Percentiles rank a stretch among this genome's conserved stretches.
These are phyloP conservation scores for Mycena albidolilacea DNA, from an alignment of 768 basidiomycete species.

Conservation along the genomic window DNA sequence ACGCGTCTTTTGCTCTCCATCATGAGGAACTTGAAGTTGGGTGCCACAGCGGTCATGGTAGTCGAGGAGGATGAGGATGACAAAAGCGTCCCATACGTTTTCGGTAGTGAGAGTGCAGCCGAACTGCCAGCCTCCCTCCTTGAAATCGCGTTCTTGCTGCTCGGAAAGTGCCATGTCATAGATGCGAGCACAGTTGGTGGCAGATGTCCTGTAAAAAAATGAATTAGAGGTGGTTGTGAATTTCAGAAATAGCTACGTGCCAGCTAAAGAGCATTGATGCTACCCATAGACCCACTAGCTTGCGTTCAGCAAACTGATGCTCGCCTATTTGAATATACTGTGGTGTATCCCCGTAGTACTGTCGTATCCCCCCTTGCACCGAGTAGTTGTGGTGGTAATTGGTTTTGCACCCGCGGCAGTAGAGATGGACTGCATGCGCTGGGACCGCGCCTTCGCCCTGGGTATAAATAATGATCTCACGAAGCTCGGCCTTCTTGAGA, in stretches of 20 bases:
- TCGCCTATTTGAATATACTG: constrained; percentile 44
- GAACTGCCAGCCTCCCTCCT: constrained; percentile 42
- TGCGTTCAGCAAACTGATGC: constrained; percentile 44
- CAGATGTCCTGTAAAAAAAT: constrained; percentile 27
- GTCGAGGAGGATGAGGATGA: too few species aligned
- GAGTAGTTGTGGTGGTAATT: neutral
- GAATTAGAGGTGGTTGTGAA: neutral
- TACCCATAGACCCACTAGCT: constrained; percentile 36
- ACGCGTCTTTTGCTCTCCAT: constrained; percentile 9
- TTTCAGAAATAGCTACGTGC: constrained; percentile 13
- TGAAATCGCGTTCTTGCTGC: constrained; percentile 24
- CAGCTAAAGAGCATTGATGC: constrained; percentile 41
- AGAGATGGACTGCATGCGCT: neutral
- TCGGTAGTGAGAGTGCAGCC: constrained; percentile 38
- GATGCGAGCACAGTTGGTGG: constrained; percentile 3
- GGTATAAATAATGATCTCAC: constrained; percentile 29
- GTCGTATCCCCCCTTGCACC: constrained; percentile 21
- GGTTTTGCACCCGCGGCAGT: neutral
- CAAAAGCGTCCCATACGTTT: constrained; percentile 50
- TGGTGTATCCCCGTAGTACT: constrained; percentile 42
- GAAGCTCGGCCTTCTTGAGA: constrained; percentile 41
- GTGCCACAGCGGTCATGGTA: too few species aligned
- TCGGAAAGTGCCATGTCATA: constrained; percentile 37
- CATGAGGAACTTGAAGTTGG: too few species aligned
- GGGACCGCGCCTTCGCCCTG: neutral